phyloP scores from a whole-genome alignment of 164 flowering plant species.

The Euptelea pleiosperma region DNA sequence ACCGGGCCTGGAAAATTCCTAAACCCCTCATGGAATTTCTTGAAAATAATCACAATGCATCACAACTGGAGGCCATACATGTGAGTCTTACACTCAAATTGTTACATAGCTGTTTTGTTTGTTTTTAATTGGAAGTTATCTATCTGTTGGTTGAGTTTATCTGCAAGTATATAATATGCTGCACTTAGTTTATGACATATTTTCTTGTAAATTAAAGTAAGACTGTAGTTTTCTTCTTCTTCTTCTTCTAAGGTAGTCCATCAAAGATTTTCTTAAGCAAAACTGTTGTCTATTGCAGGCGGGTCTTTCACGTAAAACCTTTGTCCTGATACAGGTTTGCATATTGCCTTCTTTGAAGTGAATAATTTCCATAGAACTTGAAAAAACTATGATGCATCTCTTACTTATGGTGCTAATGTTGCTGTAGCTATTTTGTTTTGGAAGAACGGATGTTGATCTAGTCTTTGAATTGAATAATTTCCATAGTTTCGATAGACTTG shows the following conservation, averaged over 20 bases:
- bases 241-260: not conserved
- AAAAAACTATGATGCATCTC: not conserved
- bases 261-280: constrained; percentile 1
- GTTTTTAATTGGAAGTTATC: not conserved
- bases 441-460: no score
- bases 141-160: not conserved
- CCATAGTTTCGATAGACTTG: no score
- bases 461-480: no score
- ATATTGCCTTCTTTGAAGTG: not conserved
- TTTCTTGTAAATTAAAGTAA: not conserved
- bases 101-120: not conserved
- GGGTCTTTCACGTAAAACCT: constrained; percentile 80
- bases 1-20: constrained; percentile 71
- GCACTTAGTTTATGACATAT: not conserved
- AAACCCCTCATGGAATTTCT: constrained; percentile 55
- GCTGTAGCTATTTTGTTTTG: no score
- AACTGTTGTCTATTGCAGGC: constrained; percentile 48
- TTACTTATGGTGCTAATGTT: no score
- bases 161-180: not conserved
- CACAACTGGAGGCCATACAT: constrained; percentile 72
- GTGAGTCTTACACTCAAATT: constrained; percentile 36
- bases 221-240: not conserved
- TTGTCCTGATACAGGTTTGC: constrained; percentile 90
- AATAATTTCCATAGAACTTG: no score
- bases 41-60: constrained; percentile 58